Evolutionary conservation across 2,329 filamentous ascomycete species (phyloP).

Genomic region (Trichoderma koningii): DNA sequence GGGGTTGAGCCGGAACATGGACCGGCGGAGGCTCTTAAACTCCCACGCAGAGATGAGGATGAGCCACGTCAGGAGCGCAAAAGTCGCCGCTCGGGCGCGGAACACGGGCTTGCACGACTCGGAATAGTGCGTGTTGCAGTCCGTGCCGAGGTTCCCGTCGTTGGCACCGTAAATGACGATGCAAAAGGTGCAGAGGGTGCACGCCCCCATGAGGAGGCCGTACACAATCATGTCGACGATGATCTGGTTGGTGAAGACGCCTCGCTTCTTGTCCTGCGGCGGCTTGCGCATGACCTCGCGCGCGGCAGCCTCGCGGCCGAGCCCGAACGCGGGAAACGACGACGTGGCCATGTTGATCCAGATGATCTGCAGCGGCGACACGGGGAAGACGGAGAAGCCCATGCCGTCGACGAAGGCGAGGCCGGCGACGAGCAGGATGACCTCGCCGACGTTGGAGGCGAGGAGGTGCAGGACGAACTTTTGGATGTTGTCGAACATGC

Average conservation of each 20-base stretch:
- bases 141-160: slow-evolving; percentile 55
- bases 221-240: slow-evolving; percentile 79
- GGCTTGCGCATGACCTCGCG: slow-evolving; percentile 78
- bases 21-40: slow-evolving; percentile 71
- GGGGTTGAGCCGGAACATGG: slow-evolving; percentile 68
- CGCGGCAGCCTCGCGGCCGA: slow-evolving; percentile 76
- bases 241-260: slow-evolving; percentile 77
- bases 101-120: slow-evolving; percentile 63
- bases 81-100: slow-evolving; percentile 70
- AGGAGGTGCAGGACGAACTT: slow-evolving; percentile 83
- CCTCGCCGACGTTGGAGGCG: slow-evolving; percentile 80
- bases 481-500: slow-evolving; percentile 88
- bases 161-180: slow-evolving; percentile 63
- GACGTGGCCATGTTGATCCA: slow-evolving; percentile 96
- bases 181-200: slow-evolving; percentile 66
- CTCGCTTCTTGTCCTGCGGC: slow-evolving; percentile 67
- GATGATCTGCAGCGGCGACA: slow-evolving; percentile 82
- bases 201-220: slow-evolving; percentile 73
- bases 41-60: slow-evolving; percentile 77
- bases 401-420: slow-evolving; percentile 75
- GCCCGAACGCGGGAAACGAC: slow-evolving; percentile 82
- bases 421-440: slow-evolving; percentile 77
- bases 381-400: slow-evolving; percentile 78
- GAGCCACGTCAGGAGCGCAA: slow-evolving; percentile 72
- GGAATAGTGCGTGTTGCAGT: slow-evolving; percentile 64